Base-by-base conservation (phyloP, 805 yeast genomes). In the Yarrowia sp. region DNA sequence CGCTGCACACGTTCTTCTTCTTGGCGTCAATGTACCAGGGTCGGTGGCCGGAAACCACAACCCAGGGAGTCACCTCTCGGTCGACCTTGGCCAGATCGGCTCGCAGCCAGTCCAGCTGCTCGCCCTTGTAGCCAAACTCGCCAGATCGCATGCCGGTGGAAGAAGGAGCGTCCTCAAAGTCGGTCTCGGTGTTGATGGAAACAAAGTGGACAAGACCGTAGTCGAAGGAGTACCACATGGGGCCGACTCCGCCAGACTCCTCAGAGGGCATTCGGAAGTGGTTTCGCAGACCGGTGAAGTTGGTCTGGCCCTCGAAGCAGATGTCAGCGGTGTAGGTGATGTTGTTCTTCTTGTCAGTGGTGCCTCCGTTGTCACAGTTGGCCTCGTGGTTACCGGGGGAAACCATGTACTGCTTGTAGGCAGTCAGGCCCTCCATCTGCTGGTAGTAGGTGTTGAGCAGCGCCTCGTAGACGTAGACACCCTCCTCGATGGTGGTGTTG, bases 161-260 rank as follows among this genome's bases (percentile, higher is more conserved):
- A 12, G 41, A 36, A 16, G 61, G 33, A 24, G 66, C 68, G 21
- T 61, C 42, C 18, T 66, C 71, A 36, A 68, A 64, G 58, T 71
- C 74, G 2, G 74, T 69, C 62, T 71, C 74, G 19, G 72, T 68
- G 62, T 71, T 65, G 49, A 71, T 46, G 35, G 65, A 66, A 13
- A 71, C 66, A 51, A 69, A 71, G 62, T 71, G 74, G 5, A 66
- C 74, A 55, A 65, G 62, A n/a, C 73, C 72, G 61, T 71, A 69
- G 46, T 71, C 72, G 33, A 66, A 71, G 2, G 74, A 71, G 62
- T 70, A 71, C 74, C 74, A 71, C 67, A 71, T 66, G 44, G 70
- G 71, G n/a, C 65, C 62, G 21, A 58, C 63, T 27, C 69, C 71
- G n/a, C 67, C 68, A 22, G 72, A 65, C 49, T 66, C 71, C 31